Conservation (phyloP, 768 basidiomycete species). For the Macrolepiota dolichaula region DNA sequence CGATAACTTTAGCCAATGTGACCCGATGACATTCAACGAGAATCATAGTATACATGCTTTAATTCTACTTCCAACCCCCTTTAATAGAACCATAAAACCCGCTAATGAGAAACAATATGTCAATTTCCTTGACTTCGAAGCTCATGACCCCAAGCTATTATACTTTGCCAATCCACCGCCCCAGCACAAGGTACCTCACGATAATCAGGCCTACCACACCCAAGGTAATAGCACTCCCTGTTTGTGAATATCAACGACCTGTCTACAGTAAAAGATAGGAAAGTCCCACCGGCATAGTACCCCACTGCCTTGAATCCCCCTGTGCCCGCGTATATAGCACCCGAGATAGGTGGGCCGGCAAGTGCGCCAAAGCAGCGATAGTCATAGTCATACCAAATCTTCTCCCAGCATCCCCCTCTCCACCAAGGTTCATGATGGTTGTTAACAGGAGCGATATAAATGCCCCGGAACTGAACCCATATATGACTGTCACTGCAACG, state of each 20-base stretch:
- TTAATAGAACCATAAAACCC: not conserved
- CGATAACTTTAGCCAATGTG: too few relatives aligned
- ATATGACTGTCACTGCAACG: slow-evolving; percentile 54
- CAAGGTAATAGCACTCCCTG: not conserved
- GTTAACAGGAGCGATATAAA: slow-evolving; percentile 54
- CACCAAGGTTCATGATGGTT: slow-evolving; percentile 39
- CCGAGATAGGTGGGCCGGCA: too few relatives aligned
- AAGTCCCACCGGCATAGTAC: slow-evolving; percentile 45
- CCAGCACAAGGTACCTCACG: not conserved
- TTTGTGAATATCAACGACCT: not conserved
- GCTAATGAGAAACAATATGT: not conserved
- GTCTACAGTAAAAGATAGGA: not conserved
- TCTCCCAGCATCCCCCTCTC: slow-evolving; percentile 51
- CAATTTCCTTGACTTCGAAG: not conserved
- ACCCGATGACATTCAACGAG: too few relatives aligned
- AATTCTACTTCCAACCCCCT: too few relatives aligned
- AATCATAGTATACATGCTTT: too few relatives aligned
- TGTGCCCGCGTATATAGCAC: too few relatives aligned
- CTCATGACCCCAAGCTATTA: not conserved
- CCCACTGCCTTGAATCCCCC: slow-evolving; percentile 54
- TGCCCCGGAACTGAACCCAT: slow-evolving; percentile 68
- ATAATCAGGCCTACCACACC: not conserved
- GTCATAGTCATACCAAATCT: slow-evolving; percentile 64
- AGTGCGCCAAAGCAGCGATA: slow-evolving; percentile 39
- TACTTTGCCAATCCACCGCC: not conserved